Evolutionary conservation across 2,329 filamentous ascomycete genomes (phyloP).

Genomic region (Neodidymelliopsis sp.): DNA sequence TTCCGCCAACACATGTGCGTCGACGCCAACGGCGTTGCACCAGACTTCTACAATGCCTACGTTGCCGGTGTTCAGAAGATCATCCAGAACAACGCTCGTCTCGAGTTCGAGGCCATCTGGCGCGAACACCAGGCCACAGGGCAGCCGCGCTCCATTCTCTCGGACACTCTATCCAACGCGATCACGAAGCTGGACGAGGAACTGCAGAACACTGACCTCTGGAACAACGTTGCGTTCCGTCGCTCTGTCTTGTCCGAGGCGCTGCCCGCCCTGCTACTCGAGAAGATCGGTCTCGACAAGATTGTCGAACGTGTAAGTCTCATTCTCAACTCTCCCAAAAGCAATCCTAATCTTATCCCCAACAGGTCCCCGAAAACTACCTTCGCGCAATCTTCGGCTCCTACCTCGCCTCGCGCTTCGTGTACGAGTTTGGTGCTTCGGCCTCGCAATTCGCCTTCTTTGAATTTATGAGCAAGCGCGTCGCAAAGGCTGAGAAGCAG

Average conservation of each 20-base stretch:
- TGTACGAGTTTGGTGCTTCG: conserved; percentile 91
- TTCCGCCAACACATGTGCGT: conserved; percentile 97
- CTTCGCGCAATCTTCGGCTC: conserved; percentile 95
- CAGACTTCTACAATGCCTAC: conserved; percentile 91
- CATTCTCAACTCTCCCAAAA: no score
- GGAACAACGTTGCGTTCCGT: conserved; percentile 82
- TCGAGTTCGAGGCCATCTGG: conserved; percentile 99
- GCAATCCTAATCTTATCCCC: no score
- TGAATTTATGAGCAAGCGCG: conserved; percentile 73
- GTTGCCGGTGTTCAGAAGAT: conserved; percentile 90
- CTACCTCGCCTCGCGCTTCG: conserved; percentile 92
- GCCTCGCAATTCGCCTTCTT: conserved; percentile 98
- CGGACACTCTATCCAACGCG: conserved; percentile 86
- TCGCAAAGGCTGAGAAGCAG: conserved; percentile 46
- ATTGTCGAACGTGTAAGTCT: conserved; percentile 77
- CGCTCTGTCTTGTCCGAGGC: conserved; percentile 82
- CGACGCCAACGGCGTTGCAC: conserved; percentile 75
- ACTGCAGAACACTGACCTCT: conserved; percentile 89
- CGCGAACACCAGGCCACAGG: conserved; percentile 87
- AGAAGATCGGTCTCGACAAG: conserved; percentile 90
- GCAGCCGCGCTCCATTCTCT: conserved; percentile 81
- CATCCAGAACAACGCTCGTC: conserved; percentile 87
- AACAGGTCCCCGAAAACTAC: conserved; percentile 84
- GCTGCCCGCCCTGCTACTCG: conserved; percentile 80
- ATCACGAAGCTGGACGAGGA: conserved; percentile 98